Base-by-base conservation (phyloP, 768 basidiomycete genomes). In the Serendipita indica region DNA sequence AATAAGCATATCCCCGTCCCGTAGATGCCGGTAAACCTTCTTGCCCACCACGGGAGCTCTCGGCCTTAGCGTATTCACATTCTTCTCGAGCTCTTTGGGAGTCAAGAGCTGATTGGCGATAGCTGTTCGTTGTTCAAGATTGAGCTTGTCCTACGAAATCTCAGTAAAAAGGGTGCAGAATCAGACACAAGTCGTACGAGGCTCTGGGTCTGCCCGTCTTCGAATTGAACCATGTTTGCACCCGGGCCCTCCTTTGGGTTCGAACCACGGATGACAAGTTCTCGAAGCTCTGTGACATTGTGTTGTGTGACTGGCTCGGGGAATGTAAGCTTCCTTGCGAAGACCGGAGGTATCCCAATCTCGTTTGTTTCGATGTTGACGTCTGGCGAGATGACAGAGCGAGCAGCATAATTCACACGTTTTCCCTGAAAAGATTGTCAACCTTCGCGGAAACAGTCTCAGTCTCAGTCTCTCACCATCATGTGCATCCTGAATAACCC, bases 361-460 rank as follows among this genome's bases (percentile, higher is more conserved):
- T 99, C 96, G 69, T 89, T 93, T 30, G 96, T 89, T 71, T 99
- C 96, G 64, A 99, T 98, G 71, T 98, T 98, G 65, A 97, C 88
- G 67, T 99, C 96, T 10, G 96, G 96, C 16, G 96, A 99, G 64
- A 99, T 99, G 67, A 99, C 96, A n/a, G 96, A 99, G 62, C 96
- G 92, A 20, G 96, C 96, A 39, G 96, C 93, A 69, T 94, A 96
- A 70, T 99, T 98, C 62, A 99, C 96, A 67, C 96, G 92, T 75
- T 99, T 99, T 7, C 96, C 96, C 93, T 97, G 60, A 30, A 54
- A 58, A 58, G 0, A 41, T 54, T 39, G 30, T 49, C 56, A 59
- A 39, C 45, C 30, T 25, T 56, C 16, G 2, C 49, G 58, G 52
- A 16, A 58, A 43, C 39, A n/a, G n/a, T n/a, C 25, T 41, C 30